Conservation (phyloP, 164 flowering plant genomes). For the Macadamia integrifolia region DNA sequence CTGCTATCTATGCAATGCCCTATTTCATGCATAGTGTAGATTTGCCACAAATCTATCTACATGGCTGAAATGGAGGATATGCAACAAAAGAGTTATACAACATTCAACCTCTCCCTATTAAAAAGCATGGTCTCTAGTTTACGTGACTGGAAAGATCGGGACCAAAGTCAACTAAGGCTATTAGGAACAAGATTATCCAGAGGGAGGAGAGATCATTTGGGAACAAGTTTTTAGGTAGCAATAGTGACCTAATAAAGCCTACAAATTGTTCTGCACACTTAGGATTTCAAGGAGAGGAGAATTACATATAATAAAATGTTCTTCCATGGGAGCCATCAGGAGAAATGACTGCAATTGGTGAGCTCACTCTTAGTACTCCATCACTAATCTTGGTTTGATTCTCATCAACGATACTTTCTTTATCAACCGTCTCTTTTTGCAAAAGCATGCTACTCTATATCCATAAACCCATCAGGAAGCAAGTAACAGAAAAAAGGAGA, state of each 20-base stretch:
- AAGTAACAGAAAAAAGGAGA: background rate
- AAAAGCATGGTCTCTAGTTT: background rate
- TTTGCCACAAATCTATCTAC: too few relatives aligned
- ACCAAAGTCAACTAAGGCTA: background rate
- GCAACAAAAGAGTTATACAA: too few relatives aligned
- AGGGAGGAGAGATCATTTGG: too few relatives aligned
- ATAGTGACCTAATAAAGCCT: background rate
- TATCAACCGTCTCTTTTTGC: constrained; percentile 10
- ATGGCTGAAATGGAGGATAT: too few relatives aligned
- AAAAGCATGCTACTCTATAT: constrained; percentile 13
- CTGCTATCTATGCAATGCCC: too few relatives aligned
- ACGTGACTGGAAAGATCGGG: background rate
- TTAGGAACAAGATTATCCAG: too few relatives aligned
- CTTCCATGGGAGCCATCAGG: constrained; percentile 23
- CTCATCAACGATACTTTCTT: constrained; percentile 7
- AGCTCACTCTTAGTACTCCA: constrained; percentile 15
- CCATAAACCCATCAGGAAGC: background rate
- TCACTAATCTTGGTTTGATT: constrained; percentile 12
- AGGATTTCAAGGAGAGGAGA: background rate
- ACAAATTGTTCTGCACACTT: background rate
- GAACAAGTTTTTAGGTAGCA: background rate
- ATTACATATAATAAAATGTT: constrained; percentile 49
- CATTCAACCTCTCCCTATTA: background rate
- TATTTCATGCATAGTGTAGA: too few relatives aligned
- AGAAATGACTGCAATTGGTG: constrained; percentile 35